Percentiles rank a stretch among this genome's conserved stretches.
Conservation (phyloP, 768 basidiomycete species). For the Rhodotorula diobovata region DNA sequence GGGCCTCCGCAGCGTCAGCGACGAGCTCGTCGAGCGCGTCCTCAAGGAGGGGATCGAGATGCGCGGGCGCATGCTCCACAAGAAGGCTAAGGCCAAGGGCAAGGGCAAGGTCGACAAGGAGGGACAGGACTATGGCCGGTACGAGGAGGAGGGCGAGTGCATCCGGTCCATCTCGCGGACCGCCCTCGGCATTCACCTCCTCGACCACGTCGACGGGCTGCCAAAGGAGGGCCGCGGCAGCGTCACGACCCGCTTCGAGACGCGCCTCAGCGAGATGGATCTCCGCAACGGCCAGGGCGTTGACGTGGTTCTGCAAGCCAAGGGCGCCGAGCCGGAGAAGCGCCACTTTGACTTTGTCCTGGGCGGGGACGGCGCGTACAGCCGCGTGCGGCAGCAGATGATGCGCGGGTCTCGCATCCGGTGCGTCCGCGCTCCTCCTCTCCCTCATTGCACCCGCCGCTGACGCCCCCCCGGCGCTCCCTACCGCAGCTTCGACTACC, state of each 20-base stretch:
- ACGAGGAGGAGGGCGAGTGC: conserved; percentile 85
- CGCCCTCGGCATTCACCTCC: conserved; percentile 76
- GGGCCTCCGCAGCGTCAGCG: conserved; percentile 76
- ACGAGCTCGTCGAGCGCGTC: conserved; percentile 63
- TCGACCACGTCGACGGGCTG: conserved; percentile 61
- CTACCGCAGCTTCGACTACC: conserved; percentile 72
- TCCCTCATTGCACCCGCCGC: background rate
- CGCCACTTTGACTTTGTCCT: conserved; percentile 54
- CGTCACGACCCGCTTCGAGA: conserved; percentile 69
- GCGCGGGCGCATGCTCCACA: conserved; percentile 93
- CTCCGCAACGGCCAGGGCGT: conserved; percentile 54
- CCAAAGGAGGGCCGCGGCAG: conserved; percentile 52
- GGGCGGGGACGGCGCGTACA: conserved; percentile 92
- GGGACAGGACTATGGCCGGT: conserved; percentile 72
- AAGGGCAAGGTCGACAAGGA: conserved; percentile 40
- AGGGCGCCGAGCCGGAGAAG: conserved; percentile 51
- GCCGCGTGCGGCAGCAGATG: conserved; percentile 82
- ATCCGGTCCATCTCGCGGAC: conserved; percentile 91
- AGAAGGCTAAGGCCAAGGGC: conserved; percentile 43
- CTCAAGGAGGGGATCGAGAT: conserved; percentile 81
- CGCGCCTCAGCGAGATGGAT: conserved; percentile 72
- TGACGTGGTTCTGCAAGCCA: conserved; percentile 50
- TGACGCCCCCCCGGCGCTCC: background rate
- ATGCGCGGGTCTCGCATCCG: conserved; percentile 62
- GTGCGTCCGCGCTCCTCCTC: background rate